Conservation (phyloP, 2,329 filamentous ascomycete genomes). For the Atkinsonella hypoxylon region DNA sequence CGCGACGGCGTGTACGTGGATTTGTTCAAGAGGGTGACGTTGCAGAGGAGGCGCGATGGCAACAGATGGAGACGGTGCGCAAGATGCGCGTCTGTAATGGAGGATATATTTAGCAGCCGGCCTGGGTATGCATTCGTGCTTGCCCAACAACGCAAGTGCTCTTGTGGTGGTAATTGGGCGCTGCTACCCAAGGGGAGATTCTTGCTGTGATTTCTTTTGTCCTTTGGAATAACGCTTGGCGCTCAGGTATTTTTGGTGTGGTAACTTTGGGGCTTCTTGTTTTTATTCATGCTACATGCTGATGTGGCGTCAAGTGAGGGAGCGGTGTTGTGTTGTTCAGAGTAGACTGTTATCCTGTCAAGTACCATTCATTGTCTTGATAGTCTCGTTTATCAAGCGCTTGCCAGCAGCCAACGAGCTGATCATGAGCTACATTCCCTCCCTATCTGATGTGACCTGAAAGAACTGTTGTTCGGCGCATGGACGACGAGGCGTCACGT, state of each 20-base stretch:
- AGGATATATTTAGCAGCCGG: slow-evolving; percentile 37
- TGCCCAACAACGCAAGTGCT: slow-evolving; percentile 41
- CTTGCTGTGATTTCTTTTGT: slow-evolving; percentile 2
- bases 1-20: slow-evolving; percentile 33
- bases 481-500: no score
- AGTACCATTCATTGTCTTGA: no score
- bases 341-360: no score
- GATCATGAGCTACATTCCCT: no score
- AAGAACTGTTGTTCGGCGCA: no score
- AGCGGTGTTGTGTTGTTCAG: no score
- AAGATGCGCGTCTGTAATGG: slow-evolving; percentile 54
- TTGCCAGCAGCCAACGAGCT: no score
- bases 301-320: no score
- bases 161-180: slow-evolving; percentile 42
- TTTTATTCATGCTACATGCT: background rate
- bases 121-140: slow-evolving; percentile 42
- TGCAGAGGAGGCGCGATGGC: slow-evolving; percentile 19
- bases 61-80: slow-evolving; percentile 30
- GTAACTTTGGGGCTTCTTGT: background rate
- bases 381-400: no score
- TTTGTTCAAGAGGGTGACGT: slow-evolving; percentile 46
- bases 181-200: slow-evolving; percentile 25
- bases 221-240: background rate
- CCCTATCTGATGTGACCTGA: no score
- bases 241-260: background rate